Conservation (phyloP, 805 yeast species). For the Metschnikowia noctiluminum region DNA sequence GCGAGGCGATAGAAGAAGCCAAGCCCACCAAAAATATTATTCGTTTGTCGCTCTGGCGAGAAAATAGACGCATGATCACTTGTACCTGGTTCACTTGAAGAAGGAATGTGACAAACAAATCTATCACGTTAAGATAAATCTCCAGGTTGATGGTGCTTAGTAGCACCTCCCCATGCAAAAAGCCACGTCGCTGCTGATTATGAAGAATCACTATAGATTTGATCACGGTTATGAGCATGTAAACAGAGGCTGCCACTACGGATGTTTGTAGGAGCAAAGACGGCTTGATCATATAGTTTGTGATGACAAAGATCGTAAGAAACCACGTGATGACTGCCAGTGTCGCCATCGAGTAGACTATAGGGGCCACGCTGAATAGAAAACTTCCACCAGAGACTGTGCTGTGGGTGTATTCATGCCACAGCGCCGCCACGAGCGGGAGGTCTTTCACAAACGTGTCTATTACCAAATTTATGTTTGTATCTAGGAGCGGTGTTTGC, state of each 20-base stretch:
- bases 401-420: constrained; percentile 42
- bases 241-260: constrained; percentile 51
- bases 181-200: constrained; percentile 45
- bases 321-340: constrained; percentile 65
- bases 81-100: constrained; percentile 70
- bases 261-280: constrained; percentile 49
- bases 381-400: constrained; percentile 40
- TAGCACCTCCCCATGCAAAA: constrained; percentile 42
- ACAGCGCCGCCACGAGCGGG: constrained; percentile 45
- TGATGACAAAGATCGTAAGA: constrained; percentile 58
- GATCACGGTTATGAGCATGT: constrained; percentile 49
- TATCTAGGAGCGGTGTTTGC: constrained; percentile 35
- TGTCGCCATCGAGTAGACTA: constrained; percentile 58
- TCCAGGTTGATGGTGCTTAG: constrained; percentile 43
- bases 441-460: constrained; percentile 28
- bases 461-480: constrained; percentile 33
- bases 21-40: constrained; percentile 59
- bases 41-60: constrained; percentile 65
- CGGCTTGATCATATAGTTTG: constrained; percentile 64
- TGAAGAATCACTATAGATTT: constrained; percentile 45
- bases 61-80: constrained; percentile 63
- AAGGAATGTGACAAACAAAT: constrained; percentile 53
- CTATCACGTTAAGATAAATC: constrained; percentile 50
- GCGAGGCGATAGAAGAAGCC: constrained; percentile 49
- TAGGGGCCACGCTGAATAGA: constrained; percentile 56